These are phyloP conservation scores for Globisporangium okanoganense DNA, from an alignment of 352 stramenopile genomes.

Conservation along the genomic window DNA sequence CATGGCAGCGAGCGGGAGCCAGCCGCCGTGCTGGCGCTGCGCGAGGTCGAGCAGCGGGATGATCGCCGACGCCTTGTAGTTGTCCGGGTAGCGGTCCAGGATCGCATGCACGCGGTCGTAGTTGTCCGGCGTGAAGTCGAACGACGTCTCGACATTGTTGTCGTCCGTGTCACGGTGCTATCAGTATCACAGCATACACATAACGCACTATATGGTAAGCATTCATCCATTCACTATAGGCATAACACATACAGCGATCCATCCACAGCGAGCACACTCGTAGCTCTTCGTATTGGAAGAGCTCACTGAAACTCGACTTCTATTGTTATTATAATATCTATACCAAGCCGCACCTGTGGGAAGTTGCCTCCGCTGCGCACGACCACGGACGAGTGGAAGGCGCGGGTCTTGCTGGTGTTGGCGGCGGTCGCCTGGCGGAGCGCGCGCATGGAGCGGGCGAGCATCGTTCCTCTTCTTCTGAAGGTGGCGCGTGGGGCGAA, in stretches of 20 bases:
- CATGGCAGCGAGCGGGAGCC: slow-evolving; percentile 98
- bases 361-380: slow-evolving; percentile 30
- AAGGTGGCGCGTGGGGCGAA: slow-evolving; percentile 1
- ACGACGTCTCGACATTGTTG: slow-evolving; percentile 94
- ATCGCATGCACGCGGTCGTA: slow-evolving; percentile 95
- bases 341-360: slow-evolving; percentile 14
- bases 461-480: slow-evolving; percentile 28
- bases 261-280: not conserved
- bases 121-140: slow-evolving; percentile 98
- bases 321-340: not conserved
- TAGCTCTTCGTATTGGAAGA: not conserved
- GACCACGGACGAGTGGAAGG: slow-evolving; percentile 50
- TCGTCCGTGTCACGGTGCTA: slow-evolving; percentile 96
- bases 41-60: slow-evolving; percentile 98
- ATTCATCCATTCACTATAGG: not conserved
- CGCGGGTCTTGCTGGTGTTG: slow-evolving; percentile 21
- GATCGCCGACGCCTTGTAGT: slow-evolving; percentile 98
- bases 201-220: not conserved
- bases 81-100: slow-evolving; percentile 96
- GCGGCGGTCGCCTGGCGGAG: slow-evolving; percentile 19
- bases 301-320: not conserved
- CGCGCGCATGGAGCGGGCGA: slow-evolving; percentile 55
- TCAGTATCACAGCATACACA: not conserved
- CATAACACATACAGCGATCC: not conserved
- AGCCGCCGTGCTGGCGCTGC: slow-evolving; percentile 96